phyloP scores from a whole-genome alignment of 345 rosid genomes.

The Melaleuca alternifolia region DNA sequence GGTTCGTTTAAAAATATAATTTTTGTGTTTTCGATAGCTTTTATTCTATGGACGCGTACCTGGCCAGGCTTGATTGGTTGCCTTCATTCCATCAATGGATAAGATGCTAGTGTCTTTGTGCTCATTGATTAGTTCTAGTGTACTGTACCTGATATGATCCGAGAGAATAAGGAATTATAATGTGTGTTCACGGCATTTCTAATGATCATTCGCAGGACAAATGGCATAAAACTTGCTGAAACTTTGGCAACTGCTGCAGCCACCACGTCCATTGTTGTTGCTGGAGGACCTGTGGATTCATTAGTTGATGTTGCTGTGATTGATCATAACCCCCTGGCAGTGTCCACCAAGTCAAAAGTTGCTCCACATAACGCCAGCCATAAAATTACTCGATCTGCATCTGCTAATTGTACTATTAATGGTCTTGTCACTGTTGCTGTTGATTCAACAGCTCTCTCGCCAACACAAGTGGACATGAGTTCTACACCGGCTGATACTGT shows the following conservation, averaged over 20 bases:
- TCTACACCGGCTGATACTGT: constrained; percentile 64
- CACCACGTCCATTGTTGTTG: background rate
- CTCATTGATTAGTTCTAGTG: background rate
- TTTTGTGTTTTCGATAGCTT: background rate
- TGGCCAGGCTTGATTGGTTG: background rate
- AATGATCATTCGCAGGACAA: constrained; percentile 26
- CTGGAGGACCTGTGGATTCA: background rate
- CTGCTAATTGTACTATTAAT: background rate
- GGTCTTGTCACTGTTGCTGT: constrained; percentile 4
- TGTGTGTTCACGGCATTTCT: background rate
- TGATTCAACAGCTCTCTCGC: background rate
- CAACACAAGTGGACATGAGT: constrained; percentile 25
- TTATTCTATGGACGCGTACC: background rate
- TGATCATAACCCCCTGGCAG: background rate
- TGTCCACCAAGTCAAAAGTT: background rate
- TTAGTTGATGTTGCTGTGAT: background rate
- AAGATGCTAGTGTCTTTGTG: background rate
- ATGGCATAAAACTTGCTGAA: constrained; percentile 32
- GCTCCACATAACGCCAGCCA: background rate
- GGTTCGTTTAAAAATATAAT: background rate
- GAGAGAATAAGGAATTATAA: background rate
- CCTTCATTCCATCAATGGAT: background rate
- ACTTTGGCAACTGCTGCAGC: constrained; percentile 18
- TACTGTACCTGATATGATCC: background rate
- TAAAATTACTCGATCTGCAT: background rate